Evolutionary conservation across 805 yeast species (phyloP).

Genomic region (Kuraishia molischiana): DNA sequence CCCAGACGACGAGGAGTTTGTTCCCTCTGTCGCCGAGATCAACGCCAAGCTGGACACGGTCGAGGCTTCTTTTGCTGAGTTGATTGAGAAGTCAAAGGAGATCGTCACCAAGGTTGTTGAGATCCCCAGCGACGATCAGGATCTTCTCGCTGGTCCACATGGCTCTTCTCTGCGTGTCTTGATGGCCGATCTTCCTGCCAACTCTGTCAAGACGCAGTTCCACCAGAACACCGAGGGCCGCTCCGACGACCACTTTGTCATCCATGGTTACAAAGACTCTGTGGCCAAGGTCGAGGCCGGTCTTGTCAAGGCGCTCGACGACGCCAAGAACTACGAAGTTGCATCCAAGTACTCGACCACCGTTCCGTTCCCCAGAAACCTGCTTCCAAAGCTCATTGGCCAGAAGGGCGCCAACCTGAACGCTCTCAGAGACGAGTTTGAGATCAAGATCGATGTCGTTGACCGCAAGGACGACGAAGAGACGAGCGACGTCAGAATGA

Average conservation of each 20-base stretch:
- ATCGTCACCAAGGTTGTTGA: conserved; percentile 40
- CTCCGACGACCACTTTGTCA: conserved; percentile 40
- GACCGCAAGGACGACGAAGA: conserved; percentile 34
- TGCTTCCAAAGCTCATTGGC: conserved; percentile 80
- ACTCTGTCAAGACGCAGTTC: conserved; percentile 34
- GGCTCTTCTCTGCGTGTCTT: conserved; percentile 40
- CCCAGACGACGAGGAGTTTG: conserved; percentile 55
- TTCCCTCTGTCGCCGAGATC: conserved; percentile 56
- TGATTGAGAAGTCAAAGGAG: conserved; percentile 50
- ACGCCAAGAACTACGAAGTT: conserved; percentile 26
- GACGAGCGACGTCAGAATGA: conserved; percentile 35
- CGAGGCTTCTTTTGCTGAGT: conserved; percentile 39
- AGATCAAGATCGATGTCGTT: conserved; percentile 67
- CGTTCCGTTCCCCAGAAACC: conserved; percentile 53
- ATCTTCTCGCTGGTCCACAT: conserved; percentile 49
- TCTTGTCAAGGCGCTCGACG: conserved; percentile 42
- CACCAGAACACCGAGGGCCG: conserved; percentile 29
- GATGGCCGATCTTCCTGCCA: conserved; percentile 19
- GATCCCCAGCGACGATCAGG: conserved; percentile 48
- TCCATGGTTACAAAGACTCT: conserved; percentile 63
- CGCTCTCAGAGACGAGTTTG: conserved; percentile 60
- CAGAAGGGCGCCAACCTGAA: conserved; percentile 73
- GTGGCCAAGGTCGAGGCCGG: conserved; percentile 46
- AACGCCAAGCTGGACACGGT: conserved; percentile 43
- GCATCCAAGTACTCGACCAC: conserved; percentile 31